Percentiles rank a stretch among this genome's conserved stretches.
phyloP scores from a whole-genome alignment of 345 rosid genomes.

The Citrus sp. region DNA sequence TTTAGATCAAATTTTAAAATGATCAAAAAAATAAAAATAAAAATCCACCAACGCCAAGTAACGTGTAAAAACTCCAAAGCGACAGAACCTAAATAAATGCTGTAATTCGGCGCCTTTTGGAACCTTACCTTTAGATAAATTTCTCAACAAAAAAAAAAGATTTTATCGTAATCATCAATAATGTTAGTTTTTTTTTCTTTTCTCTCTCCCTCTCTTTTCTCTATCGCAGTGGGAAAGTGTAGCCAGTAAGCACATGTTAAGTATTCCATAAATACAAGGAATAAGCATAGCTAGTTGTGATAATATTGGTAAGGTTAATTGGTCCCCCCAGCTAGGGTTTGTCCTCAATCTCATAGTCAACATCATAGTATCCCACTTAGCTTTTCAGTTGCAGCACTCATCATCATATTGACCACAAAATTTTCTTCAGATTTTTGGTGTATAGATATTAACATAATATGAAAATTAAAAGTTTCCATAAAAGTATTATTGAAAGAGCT shows the following conservation, averaged over 20 bases:
- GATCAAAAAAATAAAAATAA: no score
- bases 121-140: no score
- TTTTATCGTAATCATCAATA: neutral
- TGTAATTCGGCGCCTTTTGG: neutral
- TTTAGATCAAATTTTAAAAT: neutral
- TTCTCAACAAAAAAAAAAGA: neutral
- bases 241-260: conserved; percentile 12
- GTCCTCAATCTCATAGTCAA: neutral
- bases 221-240: neutral
- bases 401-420: neutral
- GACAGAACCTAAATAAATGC: neutral
- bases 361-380: conserved; percentile 16
- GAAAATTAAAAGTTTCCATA: no score
- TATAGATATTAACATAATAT: no score
- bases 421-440: neutral
- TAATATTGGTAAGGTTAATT: neutral
- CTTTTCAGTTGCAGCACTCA: neutral
- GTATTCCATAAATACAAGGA: neutral
- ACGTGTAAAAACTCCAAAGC: neutral
- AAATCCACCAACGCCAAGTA: no score
- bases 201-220: no score
- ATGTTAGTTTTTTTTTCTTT: neutral
- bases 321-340: conserved; percentile 3
- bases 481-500: neutral
- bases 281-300: neutral